These are phyloP conservation scores for Trypanosoma avium DNA, from an alignment of 208 protist species.

Conservation along the genomic window DNA sequence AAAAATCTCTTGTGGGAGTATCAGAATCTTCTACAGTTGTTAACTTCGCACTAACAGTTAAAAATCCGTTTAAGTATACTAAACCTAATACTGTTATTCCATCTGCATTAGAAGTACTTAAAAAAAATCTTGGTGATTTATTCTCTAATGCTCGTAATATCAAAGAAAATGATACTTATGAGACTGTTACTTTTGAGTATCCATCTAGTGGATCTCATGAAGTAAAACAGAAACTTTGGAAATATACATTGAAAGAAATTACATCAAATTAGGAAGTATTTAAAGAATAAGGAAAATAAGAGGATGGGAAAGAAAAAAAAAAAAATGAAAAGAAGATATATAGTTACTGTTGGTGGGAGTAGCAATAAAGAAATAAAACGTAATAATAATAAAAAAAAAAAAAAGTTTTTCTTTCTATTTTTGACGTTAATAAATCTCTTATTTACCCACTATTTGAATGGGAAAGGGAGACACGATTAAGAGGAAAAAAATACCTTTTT, in stretches of 20 bases:
- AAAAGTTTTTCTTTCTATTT: no score
- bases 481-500: no score
- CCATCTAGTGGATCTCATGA: constrained; percentile 45
- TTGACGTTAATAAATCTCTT: no score
- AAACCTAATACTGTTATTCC: constrained; percentile 50
- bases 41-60: constrained; percentile 56
- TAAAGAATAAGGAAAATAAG: background rate
- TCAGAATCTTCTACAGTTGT: background rate
- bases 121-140: constrained; percentile 43
- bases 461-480: no score
- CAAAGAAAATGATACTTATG: constrained; percentile 21
- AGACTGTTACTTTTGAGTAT: constrained; percentile 63
- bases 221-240: constrained; percentile 78
- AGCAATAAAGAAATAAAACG: no score
- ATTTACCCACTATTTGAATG: no score
- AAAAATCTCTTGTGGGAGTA: background rate
- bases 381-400: background rate
- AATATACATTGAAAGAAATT: constrained; percentile 80
- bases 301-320: background rate
- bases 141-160: constrained; percentile 31
- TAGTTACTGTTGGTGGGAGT: no score
- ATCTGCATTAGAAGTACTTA: constrained; percentile 60
- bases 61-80: constrained; percentile 71
- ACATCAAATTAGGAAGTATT: constrained; percentile 1
- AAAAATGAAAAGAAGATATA: background rate